Conservation (phyloP, 176 grass and related monocot genomes). For the Neostapfia colusana region DNA sequence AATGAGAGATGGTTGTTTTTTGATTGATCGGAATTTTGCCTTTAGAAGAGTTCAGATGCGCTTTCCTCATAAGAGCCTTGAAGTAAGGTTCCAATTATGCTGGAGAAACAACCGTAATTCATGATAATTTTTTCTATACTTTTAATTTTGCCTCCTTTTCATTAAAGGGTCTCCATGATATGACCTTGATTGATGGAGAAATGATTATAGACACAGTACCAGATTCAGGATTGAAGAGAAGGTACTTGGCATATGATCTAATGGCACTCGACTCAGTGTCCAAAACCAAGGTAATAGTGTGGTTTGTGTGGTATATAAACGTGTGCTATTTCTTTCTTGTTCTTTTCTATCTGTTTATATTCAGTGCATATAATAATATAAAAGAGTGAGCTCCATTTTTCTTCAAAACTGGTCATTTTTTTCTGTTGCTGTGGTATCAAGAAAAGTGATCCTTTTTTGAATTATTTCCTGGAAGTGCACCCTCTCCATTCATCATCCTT, state of each 20-base stretch:
- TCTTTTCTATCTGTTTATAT: background rate
- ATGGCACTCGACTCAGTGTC: conserved; percentile 65
- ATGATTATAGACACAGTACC: conserved; percentile 98
- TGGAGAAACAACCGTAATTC: conserved; percentile 26
- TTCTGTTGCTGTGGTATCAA: background rate
- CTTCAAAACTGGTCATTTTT: no score
- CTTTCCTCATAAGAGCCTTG: conserved; percentile 77
- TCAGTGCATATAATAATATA: background rate
- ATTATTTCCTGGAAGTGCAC: conserved; percentile 3
- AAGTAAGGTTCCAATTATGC: conserved; percentile 50
- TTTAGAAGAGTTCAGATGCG: conserved; percentile 98
- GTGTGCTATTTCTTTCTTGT: background rate
- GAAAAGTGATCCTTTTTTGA: background rate
- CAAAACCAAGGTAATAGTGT: conserved; percentile 64
- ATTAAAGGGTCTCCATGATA: conserved; percentile 68
- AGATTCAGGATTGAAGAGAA: conserved; percentile 84
- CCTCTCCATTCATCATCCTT: background rate
- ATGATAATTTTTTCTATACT: background rate
- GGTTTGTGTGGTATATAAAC: background rate
- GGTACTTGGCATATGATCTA: conserved; percentile 89
- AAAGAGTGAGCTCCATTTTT: background rate
- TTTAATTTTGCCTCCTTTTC: conserved; percentile 37
- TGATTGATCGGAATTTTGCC: conserved; percentile 88
- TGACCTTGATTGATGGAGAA: conserved; percentile 96
- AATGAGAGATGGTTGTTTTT: conserved; percentile 75